Percentiles rank a stretch among this genome's conserved stretches.
phyloP scores from a whole-genome alignment of 2,329 filamentous ascomycete species.

The Pseudonectria buxi region DNA sequence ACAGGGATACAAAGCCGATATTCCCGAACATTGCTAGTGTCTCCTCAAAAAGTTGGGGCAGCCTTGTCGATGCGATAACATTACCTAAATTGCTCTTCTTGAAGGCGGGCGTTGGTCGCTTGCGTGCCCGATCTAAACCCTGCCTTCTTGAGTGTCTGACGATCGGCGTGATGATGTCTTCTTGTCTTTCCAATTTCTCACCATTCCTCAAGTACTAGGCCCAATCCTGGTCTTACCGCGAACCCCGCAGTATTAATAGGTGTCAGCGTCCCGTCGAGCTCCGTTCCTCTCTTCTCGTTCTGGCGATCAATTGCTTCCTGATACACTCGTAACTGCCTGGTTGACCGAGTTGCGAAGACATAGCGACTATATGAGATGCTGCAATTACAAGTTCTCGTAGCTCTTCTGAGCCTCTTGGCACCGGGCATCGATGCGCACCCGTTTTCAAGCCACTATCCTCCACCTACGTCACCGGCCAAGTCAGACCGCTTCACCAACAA shows the following conservation, averaged over 20 bases:
- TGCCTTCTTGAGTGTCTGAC: background rate
- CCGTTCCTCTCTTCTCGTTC: background rate
- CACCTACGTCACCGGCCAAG: constrained; percentile 3
- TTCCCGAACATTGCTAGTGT: constrained; percentile 5
- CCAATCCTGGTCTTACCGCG: too few species aligned
- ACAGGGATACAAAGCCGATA: background rate
- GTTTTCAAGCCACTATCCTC: constrained; percentile 6
- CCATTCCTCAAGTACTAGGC: too few species aligned
- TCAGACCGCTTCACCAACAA: constrained; percentile 8
- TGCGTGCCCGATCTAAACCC: constrained; percentile 1
- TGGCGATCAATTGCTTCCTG: too few species aligned
- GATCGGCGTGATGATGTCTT: background rate
- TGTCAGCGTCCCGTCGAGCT: background rate
- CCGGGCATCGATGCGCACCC: constrained; percentile 4
- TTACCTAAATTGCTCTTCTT: background rate
- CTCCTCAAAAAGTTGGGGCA: constrained; percentile 6
- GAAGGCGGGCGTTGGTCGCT: too few species aligned
- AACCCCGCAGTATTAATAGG: too few species aligned
- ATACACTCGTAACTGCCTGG: too few species aligned
- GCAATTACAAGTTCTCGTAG: background rate
- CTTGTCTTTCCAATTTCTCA: background rate
- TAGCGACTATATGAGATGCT: constrained; percentile 1
- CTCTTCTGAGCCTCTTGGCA: constrained; percentile 7
- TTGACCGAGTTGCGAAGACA: too few species aligned
- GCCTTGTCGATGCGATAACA: background rate